phyloP scores from a whole-genome alignment of 176 grass and related monocot genomes.

The Musa acuminata region DNA sequence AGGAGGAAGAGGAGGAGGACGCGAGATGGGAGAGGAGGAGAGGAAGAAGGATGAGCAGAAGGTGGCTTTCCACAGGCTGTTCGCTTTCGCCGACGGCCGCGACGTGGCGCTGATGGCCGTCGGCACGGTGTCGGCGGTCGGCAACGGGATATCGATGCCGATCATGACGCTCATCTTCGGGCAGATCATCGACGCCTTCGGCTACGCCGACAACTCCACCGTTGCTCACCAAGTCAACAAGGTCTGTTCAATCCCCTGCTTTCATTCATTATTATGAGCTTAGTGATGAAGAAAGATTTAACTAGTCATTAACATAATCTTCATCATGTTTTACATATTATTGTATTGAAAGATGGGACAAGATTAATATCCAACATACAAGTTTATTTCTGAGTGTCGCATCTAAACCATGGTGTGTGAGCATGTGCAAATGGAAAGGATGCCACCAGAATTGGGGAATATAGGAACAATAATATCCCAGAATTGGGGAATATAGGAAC shows the following conservation, averaged over 20 bases:
- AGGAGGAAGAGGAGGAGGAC: neutral
- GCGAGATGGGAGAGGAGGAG: neutral
- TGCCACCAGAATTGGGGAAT: too few species aligned
- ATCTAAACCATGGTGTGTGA: too few species aligned
- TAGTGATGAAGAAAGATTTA: neutral
- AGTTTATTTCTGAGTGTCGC: too few species aligned
- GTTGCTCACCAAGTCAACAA: slow-evolving; percentile 37
- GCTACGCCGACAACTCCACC: slow-evolving; percentile 15
- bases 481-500: too few species aligned
- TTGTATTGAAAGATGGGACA: too few species aligned
- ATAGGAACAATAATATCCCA: too few species aligned
- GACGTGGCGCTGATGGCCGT: slow-evolving; percentile 53
- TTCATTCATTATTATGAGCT: neutral
- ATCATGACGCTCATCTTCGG: slow-evolving; percentile 73
- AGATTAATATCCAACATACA: too few species aligned
- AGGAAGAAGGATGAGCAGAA: slow-evolving; percentile 8
- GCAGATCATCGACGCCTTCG: slow-evolving; percentile 59
- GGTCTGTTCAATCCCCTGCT: slow-evolving; percentile 12
- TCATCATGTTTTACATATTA: too few species aligned
- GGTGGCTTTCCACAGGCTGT: slow-evolving; percentile 43
- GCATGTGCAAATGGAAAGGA: too few species aligned
- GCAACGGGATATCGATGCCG: slow-evolving; percentile 54
- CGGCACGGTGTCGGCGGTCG: slow-evolving; percentile 30
- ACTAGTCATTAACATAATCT: too few species aligned
- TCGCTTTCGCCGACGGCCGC: slow-evolving; percentile 41